A percentile compares a stretch with the other conserved stretches of the same genome.
These are phyloP conservation scores for Peronospora tabacina DNA, from an alignment of 352 stramenopile genomes.

Conservation along the genomic window DNA sequence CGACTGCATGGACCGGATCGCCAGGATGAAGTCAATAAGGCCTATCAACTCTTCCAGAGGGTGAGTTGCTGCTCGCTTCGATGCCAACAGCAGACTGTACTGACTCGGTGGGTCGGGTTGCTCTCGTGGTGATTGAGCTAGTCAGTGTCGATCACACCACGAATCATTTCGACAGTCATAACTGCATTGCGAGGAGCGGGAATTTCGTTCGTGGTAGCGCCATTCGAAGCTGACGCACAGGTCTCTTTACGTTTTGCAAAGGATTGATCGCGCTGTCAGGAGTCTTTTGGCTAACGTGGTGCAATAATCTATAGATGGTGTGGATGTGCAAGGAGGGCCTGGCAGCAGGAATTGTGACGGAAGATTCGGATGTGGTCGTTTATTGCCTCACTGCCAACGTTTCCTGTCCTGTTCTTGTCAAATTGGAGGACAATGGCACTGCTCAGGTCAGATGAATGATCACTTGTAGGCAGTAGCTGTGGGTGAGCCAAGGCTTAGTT, in stretches of 20 bases:
- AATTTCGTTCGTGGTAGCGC: slow-evolving; percentile 58
- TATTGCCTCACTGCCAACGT: slow-evolving; percentile 58
- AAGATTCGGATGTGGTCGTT: slow-evolving; percentile 75
- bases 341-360: slow-evolving; percentile 62
- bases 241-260: slow-evolving; percentile 4
- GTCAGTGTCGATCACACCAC: slow-evolving; percentile 59
- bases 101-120: neutral
- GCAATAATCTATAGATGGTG: slow-evolving; percentile 38
- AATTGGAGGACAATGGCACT: slow-evolving; percentile 55
- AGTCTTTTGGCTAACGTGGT: neutral
- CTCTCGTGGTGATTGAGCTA: slow-evolving; percentile 9
- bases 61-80: slow-evolving; percentile 10
- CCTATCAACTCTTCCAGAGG: slow-evolving; percentile 51
- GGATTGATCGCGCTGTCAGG: neutral
- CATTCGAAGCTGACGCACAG: slow-evolving; percentile 69
- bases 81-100: neutral
- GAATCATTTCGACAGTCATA: slow-evolving; percentile 55
- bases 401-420: slow-evolving; percentile 53
- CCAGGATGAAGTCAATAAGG: slow-evolving; percentile 48
- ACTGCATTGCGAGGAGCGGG: slow-evolving; percentile 34
- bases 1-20: slow-evolving; percentile 39
- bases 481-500: neutral
- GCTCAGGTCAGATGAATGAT: slow-evolving; percentile 30
- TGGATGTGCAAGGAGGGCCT: slow-evolving; percentile 64
- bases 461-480: neutral